Conservation (phyloP, 2,329 filamentous ascomycete genomes). For the Fusarium lateritium region DNA sequence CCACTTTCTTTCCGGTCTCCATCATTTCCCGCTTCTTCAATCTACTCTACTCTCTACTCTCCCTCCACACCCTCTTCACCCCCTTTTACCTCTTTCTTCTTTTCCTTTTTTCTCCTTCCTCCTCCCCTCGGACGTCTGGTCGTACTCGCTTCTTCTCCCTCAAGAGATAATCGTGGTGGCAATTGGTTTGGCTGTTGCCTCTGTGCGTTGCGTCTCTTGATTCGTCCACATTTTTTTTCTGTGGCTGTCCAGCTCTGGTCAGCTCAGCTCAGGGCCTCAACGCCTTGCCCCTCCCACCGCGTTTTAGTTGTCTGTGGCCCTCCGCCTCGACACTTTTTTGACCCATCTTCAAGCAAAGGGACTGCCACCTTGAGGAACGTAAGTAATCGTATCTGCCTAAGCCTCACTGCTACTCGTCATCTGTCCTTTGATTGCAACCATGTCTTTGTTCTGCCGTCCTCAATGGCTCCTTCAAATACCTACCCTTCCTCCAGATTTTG, state of each 20-base stretch:
- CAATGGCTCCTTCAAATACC: conserved; percentile 46
- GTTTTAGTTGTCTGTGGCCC: conserved; percentile 26
- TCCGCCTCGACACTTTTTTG: conserved; percentile 37
- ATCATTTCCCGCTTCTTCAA: conserved; percentile 40
- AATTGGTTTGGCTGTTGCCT: conserved; percentile 40
- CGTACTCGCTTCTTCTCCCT: conserved; percentile 15
- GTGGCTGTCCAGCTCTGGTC: conserved; percentile 25
- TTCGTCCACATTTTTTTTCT: conserved; percentile 20
- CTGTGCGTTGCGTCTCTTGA: conserved; percentile 10
- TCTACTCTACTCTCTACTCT: conserved; percentile 21
- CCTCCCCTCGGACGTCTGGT: neutral
- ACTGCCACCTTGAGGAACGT: conserved; percentile 31
- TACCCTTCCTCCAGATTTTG: conserved; percentile 23
- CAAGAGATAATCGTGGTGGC: conserved; percentile 23
- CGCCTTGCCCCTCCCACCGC: conserved; percentile 40
- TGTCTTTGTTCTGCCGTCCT: conserved; percentile 9
- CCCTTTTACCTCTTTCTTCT: conserved; percentile 33
- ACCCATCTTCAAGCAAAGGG: conserved; percentile 24
- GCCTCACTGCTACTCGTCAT: conserved; percentile 28
- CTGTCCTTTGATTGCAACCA: neutral
- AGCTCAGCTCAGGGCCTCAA: conserved; percentile 28
- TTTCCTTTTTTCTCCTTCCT: neutral
- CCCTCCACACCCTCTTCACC: conserved; percentile 40
- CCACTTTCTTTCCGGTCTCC: conserved; percentile 41
- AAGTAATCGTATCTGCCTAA: conserved; percentile 38